These are phyloP conservation scores for Crithidia expoeki DNA, from an alignment of 208 protist species.

Conservation along the genomic window DNA sequence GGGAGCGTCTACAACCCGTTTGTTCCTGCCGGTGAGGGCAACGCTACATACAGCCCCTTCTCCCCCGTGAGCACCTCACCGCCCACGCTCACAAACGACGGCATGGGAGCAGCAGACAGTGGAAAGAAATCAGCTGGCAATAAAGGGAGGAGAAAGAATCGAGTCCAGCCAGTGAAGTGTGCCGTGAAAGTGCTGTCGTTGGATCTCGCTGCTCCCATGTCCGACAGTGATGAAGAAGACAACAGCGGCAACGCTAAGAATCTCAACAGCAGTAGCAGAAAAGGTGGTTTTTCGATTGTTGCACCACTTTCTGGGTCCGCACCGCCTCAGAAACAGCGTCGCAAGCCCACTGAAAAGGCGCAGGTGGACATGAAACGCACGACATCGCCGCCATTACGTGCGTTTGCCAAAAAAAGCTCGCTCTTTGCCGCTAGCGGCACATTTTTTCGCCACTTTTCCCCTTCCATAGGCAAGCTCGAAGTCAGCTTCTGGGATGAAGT, in stretches of 20 bases:
- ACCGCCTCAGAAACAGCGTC: neutral
- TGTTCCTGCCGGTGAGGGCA: neutral
- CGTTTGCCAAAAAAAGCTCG: neutral
- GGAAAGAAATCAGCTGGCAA: neutral
- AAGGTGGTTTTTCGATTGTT: neutral
- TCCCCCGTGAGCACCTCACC: neutral
- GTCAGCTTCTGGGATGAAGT: neutral
- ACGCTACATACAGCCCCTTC: slow-evolving; percentile 1
- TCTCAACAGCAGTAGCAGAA: neutral
- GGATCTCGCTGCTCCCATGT: neutral
- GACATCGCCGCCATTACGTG: no score
- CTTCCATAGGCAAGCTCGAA: neutral
- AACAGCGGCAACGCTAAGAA: neutral
- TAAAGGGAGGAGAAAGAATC: neutral
- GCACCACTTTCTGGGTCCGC: neutral
- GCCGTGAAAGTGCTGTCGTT: neutral
- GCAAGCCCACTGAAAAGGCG: neutral
- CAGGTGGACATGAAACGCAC: neutral
- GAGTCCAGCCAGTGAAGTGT: neutral
- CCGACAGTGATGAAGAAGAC: neutral
- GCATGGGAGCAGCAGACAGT: neutral
- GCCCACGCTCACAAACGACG: neutral
- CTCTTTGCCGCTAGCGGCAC: neutral
- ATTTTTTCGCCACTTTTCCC: neutral
- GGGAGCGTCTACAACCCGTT: neutral